Conservation (phyloP, 1,284 basidiomycete species). For the Rhodotorula mucilaginosa region DNA sequence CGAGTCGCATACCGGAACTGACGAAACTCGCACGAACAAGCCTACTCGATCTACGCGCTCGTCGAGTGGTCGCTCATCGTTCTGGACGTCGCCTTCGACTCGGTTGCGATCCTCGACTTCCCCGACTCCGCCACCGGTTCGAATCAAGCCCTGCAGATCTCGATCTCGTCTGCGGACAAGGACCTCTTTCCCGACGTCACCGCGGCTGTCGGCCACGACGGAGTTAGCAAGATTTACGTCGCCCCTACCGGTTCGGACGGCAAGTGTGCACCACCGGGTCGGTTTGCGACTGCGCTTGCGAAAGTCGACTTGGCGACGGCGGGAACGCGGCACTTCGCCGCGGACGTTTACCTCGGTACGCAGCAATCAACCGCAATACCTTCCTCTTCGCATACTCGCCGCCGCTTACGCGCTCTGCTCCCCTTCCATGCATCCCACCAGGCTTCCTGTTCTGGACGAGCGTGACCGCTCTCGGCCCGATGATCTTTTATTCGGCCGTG, state of each 20-base stretch:
- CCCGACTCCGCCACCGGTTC: neutral
- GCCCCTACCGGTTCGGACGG: neutral
- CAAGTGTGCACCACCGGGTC: neutral
- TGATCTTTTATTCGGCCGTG: constrained; percentile 87
- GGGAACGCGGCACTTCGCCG: neutral
- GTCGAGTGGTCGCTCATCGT: constrained; percentile 83
- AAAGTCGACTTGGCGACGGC: constrained; percentile 1
- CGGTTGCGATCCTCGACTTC: constrained; percentile 64
- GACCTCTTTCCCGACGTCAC: neutral
- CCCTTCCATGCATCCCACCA: constrained; percentile 50
- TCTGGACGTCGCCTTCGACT: constrained; percentile 75
- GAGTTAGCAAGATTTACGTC: neutral
- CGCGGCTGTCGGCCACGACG: neutral
- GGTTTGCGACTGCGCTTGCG: neutral
- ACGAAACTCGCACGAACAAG: constrained; percentile 50
- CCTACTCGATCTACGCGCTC: constrained; percentile 79
- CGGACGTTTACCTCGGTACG: constrained; percentile 22
- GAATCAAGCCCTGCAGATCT: neutral
- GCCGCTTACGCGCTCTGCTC: too few species aligned
- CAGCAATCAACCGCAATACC: neutral
- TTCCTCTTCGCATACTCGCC: neutral
- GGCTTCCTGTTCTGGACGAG: constrained; percentile 85
- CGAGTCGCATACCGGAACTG: too few species aligned
- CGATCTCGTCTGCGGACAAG: neutral
- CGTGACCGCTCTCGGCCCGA: constrained; percentile 75